These are phyloP conservation scores for Kernera saxatilis DNA, from an alignment of 345 rosid genomes.

Conservation along the genomic window DNA sequence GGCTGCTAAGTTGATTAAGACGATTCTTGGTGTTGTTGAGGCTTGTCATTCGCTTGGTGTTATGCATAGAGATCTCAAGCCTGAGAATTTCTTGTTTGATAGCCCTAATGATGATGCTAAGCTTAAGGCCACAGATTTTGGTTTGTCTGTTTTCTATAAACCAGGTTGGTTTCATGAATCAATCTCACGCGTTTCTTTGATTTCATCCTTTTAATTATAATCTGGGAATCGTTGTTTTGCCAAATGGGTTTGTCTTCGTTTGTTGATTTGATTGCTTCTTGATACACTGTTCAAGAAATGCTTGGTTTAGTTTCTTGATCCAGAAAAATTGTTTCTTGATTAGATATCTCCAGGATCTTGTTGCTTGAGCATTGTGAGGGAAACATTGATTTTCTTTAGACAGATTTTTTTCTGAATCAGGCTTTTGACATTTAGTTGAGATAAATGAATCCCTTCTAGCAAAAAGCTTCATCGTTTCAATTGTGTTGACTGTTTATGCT, in stretches of 20 bases:
- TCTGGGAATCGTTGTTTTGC: background rate
- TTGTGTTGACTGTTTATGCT: background rate
- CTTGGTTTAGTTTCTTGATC: background rate
- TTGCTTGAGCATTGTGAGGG: conserved; percentile 2
- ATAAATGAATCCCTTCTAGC: background rate
- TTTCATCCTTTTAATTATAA: background rate
- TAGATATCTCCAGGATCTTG: background rate
- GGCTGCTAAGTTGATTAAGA: conserved; percentile 79
- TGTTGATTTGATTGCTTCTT: background rate
- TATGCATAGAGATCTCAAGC: conserved; percentile 96
- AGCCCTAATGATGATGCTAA: conserved; percentile 60
- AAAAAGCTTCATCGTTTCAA: background rate
- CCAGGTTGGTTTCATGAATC: conserved; percentile 52
- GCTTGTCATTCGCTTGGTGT: conserved; percentile 96
- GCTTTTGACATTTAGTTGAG: background rate
- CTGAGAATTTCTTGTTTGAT: conserved; percentile 97
- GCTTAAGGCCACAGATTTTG: conserved; percentile 89
- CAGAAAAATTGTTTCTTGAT: background rate
- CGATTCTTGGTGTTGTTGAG: conserved; percentile 86
- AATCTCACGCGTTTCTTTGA: too few relatives aligned
- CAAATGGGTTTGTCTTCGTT: background rate
- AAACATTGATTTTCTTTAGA: background rate
- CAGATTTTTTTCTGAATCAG: background rate
- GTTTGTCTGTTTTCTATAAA: conserved; percentile 85
- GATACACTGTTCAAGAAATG: background rate